Base-by-base conservation (phyloP, 805 yeast species). In the Komagataella populi region DNA sequence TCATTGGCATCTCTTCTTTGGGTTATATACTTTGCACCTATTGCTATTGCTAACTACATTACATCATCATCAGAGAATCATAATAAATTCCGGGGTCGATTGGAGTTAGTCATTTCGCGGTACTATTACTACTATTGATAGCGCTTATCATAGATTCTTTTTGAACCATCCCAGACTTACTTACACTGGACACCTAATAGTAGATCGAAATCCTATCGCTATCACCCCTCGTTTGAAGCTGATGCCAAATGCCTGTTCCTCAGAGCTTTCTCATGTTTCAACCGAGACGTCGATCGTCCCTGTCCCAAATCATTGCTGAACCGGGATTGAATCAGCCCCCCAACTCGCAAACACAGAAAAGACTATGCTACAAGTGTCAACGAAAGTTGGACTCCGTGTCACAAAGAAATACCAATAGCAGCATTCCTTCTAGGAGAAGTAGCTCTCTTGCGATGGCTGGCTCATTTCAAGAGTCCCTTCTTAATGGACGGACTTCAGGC, bases 251-350 rank as follows among this genome's bases (percentile, higher is more conserved):
- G 22, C 22, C 18, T 18, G 46, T 46, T 6, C 46, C 18, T 20
- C 53, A 18, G 12, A 12, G 23, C 23, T 45, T 17, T 45, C 48
- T 18, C 47, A 53, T 48, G 17, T 16, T 20, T 18, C 52, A 58
- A 51, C 51, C 52, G 6, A 53, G 61, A 48, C 54, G 63, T 50
- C 55, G 58, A 44, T 60, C 63, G 1, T 59, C 63, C 6, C 46
- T 59, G 10, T 60, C 61, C 2, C 58, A 58, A 16, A 10, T 54
- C 2, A 51, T 30, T 20, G 24, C 23, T 8, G 46, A 24, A 16
- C 16, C n/a, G 52, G 43, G 23, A 12, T 17, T 5, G 17, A 23
- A 16, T 14, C 10, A 30, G 10, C 39, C 39, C 39, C 6, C 14
- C 6, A 5, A 10, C 10, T 30, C 39, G 10, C 14, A 5, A 12